Conservation (phyloP, 2,329 filamentous ascomycete species). For the Aspergillus amoenus region DNA sequence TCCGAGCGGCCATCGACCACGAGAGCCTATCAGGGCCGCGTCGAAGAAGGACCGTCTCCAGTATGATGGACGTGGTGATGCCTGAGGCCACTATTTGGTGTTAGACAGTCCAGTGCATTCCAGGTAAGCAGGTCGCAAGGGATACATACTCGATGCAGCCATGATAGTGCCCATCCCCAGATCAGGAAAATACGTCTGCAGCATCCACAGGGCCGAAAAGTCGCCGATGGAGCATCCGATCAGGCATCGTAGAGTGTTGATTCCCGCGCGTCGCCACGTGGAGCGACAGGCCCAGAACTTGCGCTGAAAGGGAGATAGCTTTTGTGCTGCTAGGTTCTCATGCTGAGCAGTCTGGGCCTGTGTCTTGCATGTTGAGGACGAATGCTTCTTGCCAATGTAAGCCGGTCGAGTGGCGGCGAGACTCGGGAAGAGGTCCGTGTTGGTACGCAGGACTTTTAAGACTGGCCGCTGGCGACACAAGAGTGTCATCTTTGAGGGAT, state of each 20-base stretch:
- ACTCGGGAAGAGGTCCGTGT: neutral
- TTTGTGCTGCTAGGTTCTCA: no score
- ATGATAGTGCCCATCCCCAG: slow-evolving; percentile 52
- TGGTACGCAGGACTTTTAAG: neutral
- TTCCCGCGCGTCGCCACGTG: slow-evolving; percentile 51
- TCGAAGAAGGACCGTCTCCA: slow-evolving; percentile 54
- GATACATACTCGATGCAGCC: slow-evolving; percentile 50
- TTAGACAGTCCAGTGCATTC: neutral
- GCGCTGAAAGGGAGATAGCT: neutral
- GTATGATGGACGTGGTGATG: slow-evolving; percentile 51
- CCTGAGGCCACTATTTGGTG: slow-evolving; percentile 50
- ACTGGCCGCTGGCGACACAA: neutral
- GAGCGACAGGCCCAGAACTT: slow-evolving; percentile 38
- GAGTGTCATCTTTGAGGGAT: neutral
- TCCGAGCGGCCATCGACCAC: slow-evolving; percentile 50
- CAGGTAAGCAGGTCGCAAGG: neutral
- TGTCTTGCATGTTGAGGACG: neutral
- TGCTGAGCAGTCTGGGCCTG: neutral
- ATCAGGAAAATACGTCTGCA: slow-evolving; percentile 50
- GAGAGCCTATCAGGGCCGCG: slow-evolving; percentile 50
- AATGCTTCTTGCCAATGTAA: neutral
- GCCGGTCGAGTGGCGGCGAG: neutral
- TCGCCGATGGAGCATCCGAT: slow-evolving; percentile 58
- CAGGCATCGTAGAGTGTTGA: slow-evolving; percentile 58
- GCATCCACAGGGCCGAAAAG: slow-evolving; percentile 56